These are phyloP conservation scores for Clathrospora elynae DNA, from an alignment of 2,329 filamentous ascomycete species.

Conservation along the genomic window DNA sequence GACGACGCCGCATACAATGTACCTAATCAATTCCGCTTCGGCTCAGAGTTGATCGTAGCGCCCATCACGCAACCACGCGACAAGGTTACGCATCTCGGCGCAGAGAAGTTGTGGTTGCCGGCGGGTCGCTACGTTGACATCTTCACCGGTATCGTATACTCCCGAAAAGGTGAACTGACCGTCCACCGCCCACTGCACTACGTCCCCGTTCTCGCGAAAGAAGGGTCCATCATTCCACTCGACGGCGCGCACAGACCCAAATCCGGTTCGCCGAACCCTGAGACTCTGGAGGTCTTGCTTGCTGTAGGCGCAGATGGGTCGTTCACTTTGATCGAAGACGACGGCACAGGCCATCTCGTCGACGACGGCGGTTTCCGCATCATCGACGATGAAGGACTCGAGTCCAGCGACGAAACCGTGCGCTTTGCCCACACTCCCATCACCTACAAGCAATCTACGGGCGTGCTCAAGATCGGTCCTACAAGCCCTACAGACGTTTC, in stretches of 20 bases:
- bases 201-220: constrained; percentile 60
- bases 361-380: constrained; percentile 46
- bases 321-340: constrained; percentile 59
- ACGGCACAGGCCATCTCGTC: constrained; percentile 42
- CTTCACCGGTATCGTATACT: constrained; percentile 63
- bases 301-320: constrained; percentile 54
- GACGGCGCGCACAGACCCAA: constrained; percentile 52
- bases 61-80: constrained; percentile 62
- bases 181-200: constrained; percentile 58
- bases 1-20: constrained; percentile 60
- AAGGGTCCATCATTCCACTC: constrained; percentile 64
- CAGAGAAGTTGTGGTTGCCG: constrained; percentile 63
- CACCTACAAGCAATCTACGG: constrained; percentile 46
- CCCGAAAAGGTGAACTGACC: constrained; percentile 59
- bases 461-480: constrained; percentile 44
- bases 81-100: constrained; percentile 53
- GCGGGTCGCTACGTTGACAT: constrained; percentile 61
- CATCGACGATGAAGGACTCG: constrained; percentile 50
- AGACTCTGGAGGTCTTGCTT: constrained; percentile 56
- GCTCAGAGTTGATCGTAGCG: constrained; percentile 60
- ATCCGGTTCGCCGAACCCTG: constrained; percentile 58
- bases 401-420: constrained; percentile 33
- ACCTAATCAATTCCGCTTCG: constrained; percentile 65
- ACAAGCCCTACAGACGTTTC: constrained; percentile 31
- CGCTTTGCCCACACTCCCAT: constrained; percentile 43